Evolutionary conservation across 108 stramenopile genomes (phyloP).

Genomic region (Cylindrotheca fusiformis): DNA sequence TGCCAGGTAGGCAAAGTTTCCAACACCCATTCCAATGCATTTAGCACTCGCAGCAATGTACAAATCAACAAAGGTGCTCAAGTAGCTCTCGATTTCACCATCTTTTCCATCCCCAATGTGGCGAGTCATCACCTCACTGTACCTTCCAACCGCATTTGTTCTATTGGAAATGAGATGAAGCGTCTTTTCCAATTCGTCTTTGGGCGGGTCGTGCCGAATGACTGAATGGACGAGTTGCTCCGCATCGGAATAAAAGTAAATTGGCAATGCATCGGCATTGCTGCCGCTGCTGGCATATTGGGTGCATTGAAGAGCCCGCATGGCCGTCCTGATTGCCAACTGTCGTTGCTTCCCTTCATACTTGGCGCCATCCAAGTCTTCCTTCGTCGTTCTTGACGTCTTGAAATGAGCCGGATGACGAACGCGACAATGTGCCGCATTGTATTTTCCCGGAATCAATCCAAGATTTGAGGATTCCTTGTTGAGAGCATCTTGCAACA

Average conservation of each 20-base stretch:
- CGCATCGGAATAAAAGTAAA: constrained; percentile 12
- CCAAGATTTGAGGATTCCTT: background rate
- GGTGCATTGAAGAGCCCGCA: constrained; percentile 4
- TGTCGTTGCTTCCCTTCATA: constrained; percentile 4
- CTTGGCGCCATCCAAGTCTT: background rate
- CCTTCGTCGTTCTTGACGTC: background rate
- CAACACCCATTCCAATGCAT: constrained; percentile 15
- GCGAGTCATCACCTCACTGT: constrained; percentile 1
- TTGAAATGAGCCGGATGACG: constrained; percentile 5
- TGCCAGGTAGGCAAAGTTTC: constrained; percentile 19
- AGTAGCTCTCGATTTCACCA: constrained; percentile 7
- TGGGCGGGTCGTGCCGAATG: background rate
- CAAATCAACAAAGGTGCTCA: constrained; percentile 21
- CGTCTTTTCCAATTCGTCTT: background rate
- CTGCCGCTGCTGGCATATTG: background rate
- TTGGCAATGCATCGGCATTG: background rate
- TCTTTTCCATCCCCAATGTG: too few relatives aligned
- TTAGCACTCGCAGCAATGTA: constrained; percentile 18
- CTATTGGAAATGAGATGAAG: background rate
- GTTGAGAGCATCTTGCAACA: background rate
- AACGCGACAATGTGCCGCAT: constrained; percentile 6
- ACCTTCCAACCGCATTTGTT: constrained; percentile 4
- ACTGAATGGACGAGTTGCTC: constrained; percentile 3
- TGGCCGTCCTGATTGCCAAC: background rate
- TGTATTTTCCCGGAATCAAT: constrained; percentile 8